A percentile compares a stretch with the other conserved stretches of the same genome.
These are phyloP conservation scores for Hordeum marinum DNA, from an alignment of 176 grass and related monocot species.

Conservation along the genomic window DNA sequence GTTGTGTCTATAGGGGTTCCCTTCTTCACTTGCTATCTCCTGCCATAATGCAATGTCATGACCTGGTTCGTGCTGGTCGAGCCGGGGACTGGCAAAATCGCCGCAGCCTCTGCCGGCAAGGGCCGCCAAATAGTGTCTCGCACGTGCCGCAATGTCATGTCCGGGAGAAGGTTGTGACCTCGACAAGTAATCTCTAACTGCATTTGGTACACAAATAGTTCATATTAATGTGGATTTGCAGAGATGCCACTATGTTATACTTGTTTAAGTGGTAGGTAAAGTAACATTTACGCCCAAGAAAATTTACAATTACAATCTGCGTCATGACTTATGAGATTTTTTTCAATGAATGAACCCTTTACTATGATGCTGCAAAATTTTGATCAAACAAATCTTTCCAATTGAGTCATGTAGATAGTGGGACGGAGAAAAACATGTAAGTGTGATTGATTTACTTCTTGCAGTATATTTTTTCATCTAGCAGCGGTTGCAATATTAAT, in stretches of 20 bases:
- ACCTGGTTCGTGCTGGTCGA: constrained; percentile 37
- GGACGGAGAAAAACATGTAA: neutral
- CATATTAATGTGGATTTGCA: constrained; percentile 10
- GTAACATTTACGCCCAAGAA: neutral
- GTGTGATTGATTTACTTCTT: neutral
- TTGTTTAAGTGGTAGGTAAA: neutral
- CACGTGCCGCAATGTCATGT: constrained; percentile 50
- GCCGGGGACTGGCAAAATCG: constrained; percentile 36
- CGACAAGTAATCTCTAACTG: constrained; percentile 74
- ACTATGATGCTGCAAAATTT: too few relatives aligned
- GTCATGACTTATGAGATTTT: too few relatives aligned
- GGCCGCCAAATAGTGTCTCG: constrained; percentile 47
- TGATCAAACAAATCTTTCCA: too few relatives aligned
- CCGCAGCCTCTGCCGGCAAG: constrained; percentile 13
- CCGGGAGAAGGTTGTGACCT: constrained; percentile 47
- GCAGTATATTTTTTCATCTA: neutral
- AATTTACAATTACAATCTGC: neutral
- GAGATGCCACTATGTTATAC: neutral
- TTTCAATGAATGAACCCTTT: too few relatives aligned
- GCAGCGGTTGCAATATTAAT: neutral
- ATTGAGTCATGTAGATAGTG: neutral
- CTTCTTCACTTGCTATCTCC: constrained; percentile 37
- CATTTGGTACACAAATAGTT: constrained; percentile 25
- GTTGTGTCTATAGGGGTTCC: constrained; percentile 5
- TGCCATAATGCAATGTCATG: constrained; percentile 51